Conservation (phyloP, 2,329 filamentous ascomycete species). For the Aspergillus pseudoterreus region DNA sequence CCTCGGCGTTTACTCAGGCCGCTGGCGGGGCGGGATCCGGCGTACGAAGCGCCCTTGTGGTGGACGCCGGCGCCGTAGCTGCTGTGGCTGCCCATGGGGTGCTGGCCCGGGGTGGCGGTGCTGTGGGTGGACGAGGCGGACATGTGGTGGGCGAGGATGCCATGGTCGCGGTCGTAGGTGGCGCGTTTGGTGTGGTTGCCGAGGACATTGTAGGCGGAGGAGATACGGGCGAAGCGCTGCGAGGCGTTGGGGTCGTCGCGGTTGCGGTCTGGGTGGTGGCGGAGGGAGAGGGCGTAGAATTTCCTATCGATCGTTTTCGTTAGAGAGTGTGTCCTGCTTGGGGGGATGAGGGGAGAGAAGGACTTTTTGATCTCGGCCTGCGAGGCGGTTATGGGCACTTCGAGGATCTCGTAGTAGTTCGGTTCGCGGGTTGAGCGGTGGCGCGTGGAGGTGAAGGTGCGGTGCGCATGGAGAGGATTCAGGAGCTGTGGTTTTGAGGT, state of each 20-base stretch:
- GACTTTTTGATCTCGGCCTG: slow-evolving; percentile 80
- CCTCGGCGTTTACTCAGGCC: slow-evolving; percentile 74
- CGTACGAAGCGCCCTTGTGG: slow-evolving; percentile 41
- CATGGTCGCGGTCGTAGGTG: slow-evolving; percentile 67
- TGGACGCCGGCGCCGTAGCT: slow-evolving; percentile 37
- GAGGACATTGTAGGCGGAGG: slow-evolving; percentile 77
- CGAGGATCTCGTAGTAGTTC: slow-evolving; percentile 80
- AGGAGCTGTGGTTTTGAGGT: slow-evolving; percentile 1
- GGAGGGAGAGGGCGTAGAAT: slow-evolving; percentile 90
- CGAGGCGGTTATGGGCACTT: slow-evolving; percentile 66
- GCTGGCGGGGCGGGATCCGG: slow-evolving; percentile 66
- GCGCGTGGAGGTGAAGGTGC: slow-evolving; percentile 43
- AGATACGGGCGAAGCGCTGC: slow-evolving; percentile 75
- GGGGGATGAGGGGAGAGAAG: neutral
- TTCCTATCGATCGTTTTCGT: slow-evolving; percentile 34
- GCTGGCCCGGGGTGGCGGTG: slow-evolving; percentile 28
- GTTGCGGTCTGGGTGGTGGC: slow-evolving; percentile 90
- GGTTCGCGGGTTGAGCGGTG: slow-evolving; percentile 27
- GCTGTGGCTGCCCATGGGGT: slow-evolving; percentile 54
- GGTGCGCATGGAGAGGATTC: slow-evolving; percentile 1
- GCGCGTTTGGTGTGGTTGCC: slow-evolving; percentile 69
- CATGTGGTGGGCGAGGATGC: slow-evolving; percentile 32
- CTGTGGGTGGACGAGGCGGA: slow-evolving; percentile 22
- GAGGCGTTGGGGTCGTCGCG: slow-evolving; percentile 68
- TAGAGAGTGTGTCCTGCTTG: neutral